These are phyloP conservation scores for Apiotrichum domesticum DNA, from an alignment of 1,284 basidiomycete species.

Conservation along the genomic window DNA sequence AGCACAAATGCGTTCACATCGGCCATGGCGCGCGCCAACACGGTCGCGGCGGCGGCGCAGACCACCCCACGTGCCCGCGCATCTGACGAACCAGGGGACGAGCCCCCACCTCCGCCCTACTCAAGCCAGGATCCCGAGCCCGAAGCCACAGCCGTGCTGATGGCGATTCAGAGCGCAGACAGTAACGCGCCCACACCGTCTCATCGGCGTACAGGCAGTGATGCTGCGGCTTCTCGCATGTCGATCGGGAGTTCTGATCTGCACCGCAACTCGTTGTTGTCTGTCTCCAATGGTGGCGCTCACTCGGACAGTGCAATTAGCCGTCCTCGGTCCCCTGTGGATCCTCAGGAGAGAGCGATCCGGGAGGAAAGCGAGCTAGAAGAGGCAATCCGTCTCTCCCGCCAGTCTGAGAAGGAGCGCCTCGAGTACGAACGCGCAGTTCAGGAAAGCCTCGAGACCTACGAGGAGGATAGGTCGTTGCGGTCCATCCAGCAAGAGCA, in stretches of 20 bases:
- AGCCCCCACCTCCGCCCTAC: constrained; percentile 41
- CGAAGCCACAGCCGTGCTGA: constrained; percentile 23
- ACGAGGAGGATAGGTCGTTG: constrained; percentile 18
- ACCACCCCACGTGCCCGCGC: neutral
- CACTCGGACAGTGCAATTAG: neutral
- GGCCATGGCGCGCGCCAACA: neutral
- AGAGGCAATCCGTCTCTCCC: constrained; percentile 36
- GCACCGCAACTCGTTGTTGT: neutral
- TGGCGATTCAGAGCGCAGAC: neutral
- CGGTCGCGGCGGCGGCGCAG: neutral
- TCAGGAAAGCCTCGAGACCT: constrained; percentile 30
- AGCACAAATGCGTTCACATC: neutral
- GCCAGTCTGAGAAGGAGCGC: constrained; percentile 30
- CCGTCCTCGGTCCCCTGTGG: constrained; percentile 14
- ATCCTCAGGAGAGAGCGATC: constrained; percentile 25
- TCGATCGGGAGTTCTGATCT: no score
- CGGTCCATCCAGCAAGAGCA: neutral
- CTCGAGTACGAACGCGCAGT: constrained; percentile 39
- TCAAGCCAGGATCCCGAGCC: constrained; percentile 39
- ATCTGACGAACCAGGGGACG: constrained; percentile 7
- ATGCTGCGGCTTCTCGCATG: no score
- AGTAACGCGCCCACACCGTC: neutral
- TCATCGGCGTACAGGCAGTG: no score
- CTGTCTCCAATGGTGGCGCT: neutral
- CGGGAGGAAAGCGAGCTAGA: constrained; percentile 41